Evolutionary conservation across 345 rosid species (phyloP), one percentile per base, ranked within the genome.

Genomic region (Linum lewisii): DNA sequence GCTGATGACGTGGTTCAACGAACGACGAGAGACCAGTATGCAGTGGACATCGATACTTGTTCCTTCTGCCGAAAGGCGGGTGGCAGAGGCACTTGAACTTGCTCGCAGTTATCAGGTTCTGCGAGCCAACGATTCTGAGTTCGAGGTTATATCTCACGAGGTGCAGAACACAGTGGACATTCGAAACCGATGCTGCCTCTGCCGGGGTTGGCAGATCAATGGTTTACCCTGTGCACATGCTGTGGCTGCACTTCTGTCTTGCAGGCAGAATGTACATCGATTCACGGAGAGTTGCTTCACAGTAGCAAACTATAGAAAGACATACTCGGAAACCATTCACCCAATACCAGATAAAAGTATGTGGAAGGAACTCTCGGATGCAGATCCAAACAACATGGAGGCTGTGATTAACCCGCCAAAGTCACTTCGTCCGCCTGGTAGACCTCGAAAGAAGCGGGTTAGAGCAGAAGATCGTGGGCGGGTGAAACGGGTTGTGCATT

Each of bases 191-290:
- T 83, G 95, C 66, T 93, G 99, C 81, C 93, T 84, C 24, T 93
- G 97, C 47, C 78, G 95, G 16, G 99, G 99, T 23, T 93, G 99
- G 99, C 97, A 93, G 76, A 81, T 88, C 59, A 85, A 87, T 45
- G 99, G 95, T 51, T 71, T 93, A 64, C 99, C 99, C 4, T 93
- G 99, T 44, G 94, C 99, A 22, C 99, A 89, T 45, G 99, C 99
- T 0, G 99, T 93, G 58, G 91, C 99, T 0, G 97, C 99, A 19
- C 91, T 93, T 59, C 85, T 89, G 42, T 93, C 97, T 51, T 93
- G 99, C 82, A 77, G 99, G 77, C 99, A 92, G 82, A 92, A 89
- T 60, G 99, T 92, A 57, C 99, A 89, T 64, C 75, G 99, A 34
- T 89, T 88, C 61, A 88, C 99, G 0, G 95, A 92, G 79, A 92